Percentiles rank a stretch among this genome's conserved stretches.
Evolutionary conservation across 345 rosid species (phyloP).

Genomic region (Limnanthes douglasii): DNA sequence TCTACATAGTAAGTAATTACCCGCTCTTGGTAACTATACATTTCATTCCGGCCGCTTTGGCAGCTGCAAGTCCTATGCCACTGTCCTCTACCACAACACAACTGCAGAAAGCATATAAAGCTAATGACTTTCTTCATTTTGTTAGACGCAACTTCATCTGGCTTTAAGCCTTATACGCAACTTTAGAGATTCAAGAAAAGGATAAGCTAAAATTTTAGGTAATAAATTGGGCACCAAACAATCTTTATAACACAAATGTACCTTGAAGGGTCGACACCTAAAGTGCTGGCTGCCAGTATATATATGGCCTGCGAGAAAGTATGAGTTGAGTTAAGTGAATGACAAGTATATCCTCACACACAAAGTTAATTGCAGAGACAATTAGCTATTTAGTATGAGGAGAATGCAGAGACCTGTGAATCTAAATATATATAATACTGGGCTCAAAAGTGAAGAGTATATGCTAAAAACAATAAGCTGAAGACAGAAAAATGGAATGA

Average conservation of each 20-base stretch:
- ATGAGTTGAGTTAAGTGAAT: not conserved
- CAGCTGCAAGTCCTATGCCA: slow-evolving; percentile 84
- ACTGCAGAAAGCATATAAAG: slow-evolving; percentile 22
- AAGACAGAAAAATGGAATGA: too few species aligned
- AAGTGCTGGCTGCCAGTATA: slow-evolving; percentile 69
- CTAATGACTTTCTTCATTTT: not conserved
- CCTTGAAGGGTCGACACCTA: slow-evolving; percentile 89
- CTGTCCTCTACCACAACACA: slow-evolving; percentile 96
- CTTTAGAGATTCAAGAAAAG: too few species aligned
- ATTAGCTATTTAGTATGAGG: too few species aligned
- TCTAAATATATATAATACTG: too few species aligned
- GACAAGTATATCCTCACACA: slow-evolving; percentile 3
- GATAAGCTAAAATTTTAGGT: not conserved
- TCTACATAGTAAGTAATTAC: too few species aligned
- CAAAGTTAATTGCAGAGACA: too few species aligned
- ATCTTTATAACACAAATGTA: slow-evolving; percentile 10
- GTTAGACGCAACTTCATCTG: too few species aligned
- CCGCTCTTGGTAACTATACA: slow-evolving; percentile 90
- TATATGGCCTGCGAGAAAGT: slow-evolving; percentile 59
- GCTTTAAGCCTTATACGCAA: too few species aligned
- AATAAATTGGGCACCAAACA: not conserved
- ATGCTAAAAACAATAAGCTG: too few species aligned
- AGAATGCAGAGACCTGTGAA: too few species aligned
- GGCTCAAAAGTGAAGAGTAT: too few species aligned
- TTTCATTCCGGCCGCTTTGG: slow-evolving; percentile 95